Conservation (phyloP, 2,329 filamentous ascomycete species). For the Paracamarosporium sp. region DNA sequence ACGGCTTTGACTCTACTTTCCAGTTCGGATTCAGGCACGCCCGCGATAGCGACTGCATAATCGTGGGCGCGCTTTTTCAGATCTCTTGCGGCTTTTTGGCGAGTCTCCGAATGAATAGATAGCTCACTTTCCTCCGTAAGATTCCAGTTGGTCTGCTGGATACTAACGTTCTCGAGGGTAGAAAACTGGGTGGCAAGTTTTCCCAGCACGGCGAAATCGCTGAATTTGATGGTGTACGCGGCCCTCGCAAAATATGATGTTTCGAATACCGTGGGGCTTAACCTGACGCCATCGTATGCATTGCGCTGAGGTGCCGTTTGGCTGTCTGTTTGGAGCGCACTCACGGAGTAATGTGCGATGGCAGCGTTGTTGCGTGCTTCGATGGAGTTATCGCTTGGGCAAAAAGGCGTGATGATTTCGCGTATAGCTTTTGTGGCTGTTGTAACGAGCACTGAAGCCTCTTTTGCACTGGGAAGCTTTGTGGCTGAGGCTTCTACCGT, state of each 20-base stretch:
- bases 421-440: constrained; percentile 9
- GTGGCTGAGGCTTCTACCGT: constrained; percentile 12
- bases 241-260: constrained; percentile 12
- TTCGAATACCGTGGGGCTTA: background rate
- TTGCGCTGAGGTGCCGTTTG: background rate
- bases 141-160: constrained; percentile 11
- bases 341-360: constrained; percentile 21
- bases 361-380: constrained; percentile 7
- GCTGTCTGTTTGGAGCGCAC: constrained; percentile 14
- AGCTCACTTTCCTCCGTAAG: constrained; percentile 14
- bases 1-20: constrained; percentile 11
- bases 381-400: constrained; percentile 13
- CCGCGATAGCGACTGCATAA: constrained; percentile 18
- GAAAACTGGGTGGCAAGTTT: constrained; percentile 18
- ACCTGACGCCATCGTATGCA: background rate
- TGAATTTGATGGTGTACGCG: constrained; percentile 19
- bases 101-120: constrained; percentile 5
- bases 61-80: constrained; percentile 12
- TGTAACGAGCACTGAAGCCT: constrained; percentile 12
- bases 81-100: constrained; percentile 15
- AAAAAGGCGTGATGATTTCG: constrained; percentile 14
- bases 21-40: constrained; percentile 7
- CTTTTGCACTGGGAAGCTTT: constrained; percentile 8
- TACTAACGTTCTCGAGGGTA: constrained; percentile 13
- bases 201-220: constrained; percentile 14